These are phyloP conservation scores for Rhizomucor pusillus DNA, from an alignment of 371 early-diverging fungal genomes.

Conservation along the genomic window DNA sequence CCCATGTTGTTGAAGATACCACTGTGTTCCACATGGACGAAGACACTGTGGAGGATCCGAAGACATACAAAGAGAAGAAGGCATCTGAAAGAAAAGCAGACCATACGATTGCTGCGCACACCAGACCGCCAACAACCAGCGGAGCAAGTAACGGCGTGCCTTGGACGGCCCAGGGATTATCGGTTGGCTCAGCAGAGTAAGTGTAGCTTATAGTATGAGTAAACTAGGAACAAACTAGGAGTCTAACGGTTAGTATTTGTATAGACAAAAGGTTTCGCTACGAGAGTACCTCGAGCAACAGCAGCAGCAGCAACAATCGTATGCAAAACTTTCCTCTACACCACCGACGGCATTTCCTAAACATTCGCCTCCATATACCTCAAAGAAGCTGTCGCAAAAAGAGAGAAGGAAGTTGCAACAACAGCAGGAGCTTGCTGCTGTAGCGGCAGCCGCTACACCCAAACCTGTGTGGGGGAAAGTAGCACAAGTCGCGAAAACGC, in stretches of 20 bases:
- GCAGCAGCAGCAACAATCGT: background rate
- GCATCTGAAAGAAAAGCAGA: background rate
- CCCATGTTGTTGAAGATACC: slow-evolving; percentile 4
- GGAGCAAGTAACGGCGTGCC: background rate
- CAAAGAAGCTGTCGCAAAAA: slow-evolving; percentile 47
- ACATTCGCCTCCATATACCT: background rate
- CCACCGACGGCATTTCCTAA: background rate
- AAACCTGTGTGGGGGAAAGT: slow-evolving; percentile 48
- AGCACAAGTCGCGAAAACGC: background rate
- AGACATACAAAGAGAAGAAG: background rate
- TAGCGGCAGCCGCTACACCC: slow-evolving; percentile 11
- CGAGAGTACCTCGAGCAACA: slow-evolving; percentile 36
- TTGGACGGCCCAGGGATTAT: background rate
- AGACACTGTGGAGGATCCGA: background rate
- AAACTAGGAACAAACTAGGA: background rate
- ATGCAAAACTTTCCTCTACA: background rate
- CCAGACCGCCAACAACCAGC: background rate
- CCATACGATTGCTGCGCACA: background rate
- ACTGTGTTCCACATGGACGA: background rate
- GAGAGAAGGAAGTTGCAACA: slow-evolving; percentile 38
- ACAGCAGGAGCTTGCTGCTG: slow-evolving; percentile 20
- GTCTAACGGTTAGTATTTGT: background rate
- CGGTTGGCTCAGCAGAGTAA: background rate
- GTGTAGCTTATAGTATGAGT: background rate
- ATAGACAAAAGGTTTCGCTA: slow-evolving; percentile 18